Evolutionary conservation across 768 basidiomycete genomes (phyloP), one percentile per base, ranked within the genome.

Genomic region (Termitomyces titanicus): DNA sequence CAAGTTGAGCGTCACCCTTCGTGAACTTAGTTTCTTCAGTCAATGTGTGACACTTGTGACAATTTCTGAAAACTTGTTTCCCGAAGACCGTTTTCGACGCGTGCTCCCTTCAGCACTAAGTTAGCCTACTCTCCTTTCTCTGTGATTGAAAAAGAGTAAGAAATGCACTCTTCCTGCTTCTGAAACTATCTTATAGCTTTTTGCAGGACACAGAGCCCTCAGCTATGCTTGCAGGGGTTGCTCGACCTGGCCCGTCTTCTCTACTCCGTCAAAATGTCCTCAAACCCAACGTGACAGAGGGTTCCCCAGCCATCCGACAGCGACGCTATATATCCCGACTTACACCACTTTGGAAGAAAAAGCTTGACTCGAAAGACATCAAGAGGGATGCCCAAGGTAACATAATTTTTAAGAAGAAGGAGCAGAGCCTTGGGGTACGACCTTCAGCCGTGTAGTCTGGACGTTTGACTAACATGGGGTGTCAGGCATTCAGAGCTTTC

Each of bases 401-500:
- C 15, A 55, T 62, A 4, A 61, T 55, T 3, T 22, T 43, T 17
- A 51, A 55, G 43, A 61, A 62, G 38, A 62, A 57, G 48, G 69
- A 71, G 50, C 65, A 65, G 54, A 58, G 63, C 51, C 64, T 59
- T 33, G 67, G 67, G 58, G 72, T 75, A 65, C 60, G 72, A 59
- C 20, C 12, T 51, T 6, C 24, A 18, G 18, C 13, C 24, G 17
- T 22, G 15, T 33, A 15, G 10, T 35, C 9, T n/a, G n/a, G 39
- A n/a, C 7, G 12, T 33, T 24, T 3, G 17, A 43, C 34, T 33
- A 3, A 53, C n/a, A 29, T 34, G 7, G n/a, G n/a, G 34, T 29
- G 56, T 17, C 18, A 43, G 22, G 25, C 29, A 10, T 57, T 40
- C 37, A 83, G 81, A 68, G 72, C 17, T 82, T 80, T 59, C 63